Base-by-base conservation (phyloP, 1,139 yeast species). In the Yamadazyma taylorii region DNA sequence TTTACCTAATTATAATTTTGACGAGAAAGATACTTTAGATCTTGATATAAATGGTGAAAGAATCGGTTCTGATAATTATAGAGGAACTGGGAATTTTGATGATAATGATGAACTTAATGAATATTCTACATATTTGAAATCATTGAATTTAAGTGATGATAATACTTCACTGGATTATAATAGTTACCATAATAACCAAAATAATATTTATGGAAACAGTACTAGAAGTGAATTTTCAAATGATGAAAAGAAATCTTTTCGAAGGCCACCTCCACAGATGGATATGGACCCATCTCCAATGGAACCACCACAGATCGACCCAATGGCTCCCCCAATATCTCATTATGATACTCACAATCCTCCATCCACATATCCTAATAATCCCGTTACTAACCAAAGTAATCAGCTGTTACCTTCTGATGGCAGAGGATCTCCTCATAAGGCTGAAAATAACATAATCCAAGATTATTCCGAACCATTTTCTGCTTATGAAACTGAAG, bases 391-490 rank as follows among this genome's bases (percentile, higher is more conserved):
- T 19, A 21, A 29, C 17, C 37, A 38, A 25, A 36, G 36, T 27
- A 32, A 27, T 23, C 42, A 38, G 8, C 40, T 35, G 37, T 14
- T 38, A 14, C 41, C 48, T 10, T 30, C 42, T 23, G 33, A 34
- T 13, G 36, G 25, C 16, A 35, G 31, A 19, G 33, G 16, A 10
- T 40, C 43, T 11, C 41, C 43, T 14, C 37, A 39, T 11, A 33
- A 36, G 24, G 26, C 27, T 7, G 43, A 40, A 33, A 33, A 39
- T 24, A 38, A 32, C 26, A 38, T 40, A n/a, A 29, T 29, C 6
- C 24, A 29, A 29, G 47, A 38, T 4, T 38, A 49, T 21, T 48
- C 40, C 13, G 69, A 65, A 33, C 71, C 69, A 2, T 63, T 52
- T 39, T 62, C 63, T 3, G 51, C 53, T 34, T 62, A 64, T 39